phyloP scores from a whole-genome alignment of 2,329 filamentous ascomycete genomes.

The Aspergillus pseudoglaucus region DNA sequence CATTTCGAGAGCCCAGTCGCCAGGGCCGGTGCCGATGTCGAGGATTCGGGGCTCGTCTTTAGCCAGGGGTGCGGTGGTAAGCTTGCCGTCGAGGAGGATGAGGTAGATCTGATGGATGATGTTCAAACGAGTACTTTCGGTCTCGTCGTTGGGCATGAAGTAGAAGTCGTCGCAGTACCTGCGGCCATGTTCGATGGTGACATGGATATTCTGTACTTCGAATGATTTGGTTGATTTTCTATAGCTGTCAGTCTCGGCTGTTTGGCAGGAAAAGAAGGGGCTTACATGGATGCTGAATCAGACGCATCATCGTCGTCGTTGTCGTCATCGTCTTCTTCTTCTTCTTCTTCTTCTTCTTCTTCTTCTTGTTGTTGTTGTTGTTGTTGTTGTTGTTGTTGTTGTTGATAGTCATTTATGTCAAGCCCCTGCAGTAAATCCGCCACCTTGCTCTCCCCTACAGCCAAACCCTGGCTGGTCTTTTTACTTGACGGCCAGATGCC shows the following conservation, averaged over 20 bases:
- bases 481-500: conserved; percentile 11
- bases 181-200: conserved; percentile 55
- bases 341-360: conserved; percentile 10
- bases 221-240: conserved; percentile 33
- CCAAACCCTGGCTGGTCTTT: conserved; percentile 7
- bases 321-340: conserved; percentile 7
- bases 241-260: conserved; percentile 5
- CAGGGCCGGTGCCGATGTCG: conserved; percentile 45
- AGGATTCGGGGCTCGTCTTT: conserved; percentile 25
- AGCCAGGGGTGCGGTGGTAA: conserved; percentile 27
- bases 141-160: conserved; percentile 61
- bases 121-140: conserved; percentile 57
- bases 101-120: conserved; percentile 59
- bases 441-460: conserved; percentile 4
- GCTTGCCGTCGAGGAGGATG: conserved; percentile 30
- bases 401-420: conserved; percentile 5
- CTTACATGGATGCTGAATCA: conserved; percentile 21
- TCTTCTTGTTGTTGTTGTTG: no score
- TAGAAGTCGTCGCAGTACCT: conserved; percentile 57
- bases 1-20: conserved; percentile 46
- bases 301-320: conserved; percentile 12
- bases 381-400: no score
- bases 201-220: conserved; percentile 41
- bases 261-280: background rate
- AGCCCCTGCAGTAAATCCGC: background rate